Base-by-base conservation (phyloP, 805 yeast genomes). In the Wickerhamomyces ciferrii region DNA sequence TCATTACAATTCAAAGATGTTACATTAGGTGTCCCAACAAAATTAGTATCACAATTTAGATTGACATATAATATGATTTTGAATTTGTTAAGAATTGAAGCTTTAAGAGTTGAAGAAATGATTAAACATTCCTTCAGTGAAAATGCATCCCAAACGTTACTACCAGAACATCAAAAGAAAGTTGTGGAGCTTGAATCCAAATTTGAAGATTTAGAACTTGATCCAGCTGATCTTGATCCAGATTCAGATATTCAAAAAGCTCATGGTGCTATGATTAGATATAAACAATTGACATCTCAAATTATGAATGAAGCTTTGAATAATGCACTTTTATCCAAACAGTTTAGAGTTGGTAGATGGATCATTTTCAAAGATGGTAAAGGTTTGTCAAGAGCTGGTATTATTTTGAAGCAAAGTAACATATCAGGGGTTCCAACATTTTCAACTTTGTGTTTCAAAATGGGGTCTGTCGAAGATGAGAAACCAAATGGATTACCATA, bases 71-170 rank as follows among this genome's bases (percentile, higher is more conserved):
- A 87, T 56, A 94, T 94, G 98, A 92, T 91, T 54, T 74, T 94
- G 62, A 94, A 92, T 59, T 68, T 94, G 50, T 71, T 94, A 53
- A 78, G 99, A 62, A 90, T 94, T 48, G 99, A 94, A 63, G 97
- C 98, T 0, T 70, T 94, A 51, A 79, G 85, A 55, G 98, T 94
- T n/a, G 99, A 94, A 61, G 99, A 94, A 62, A 94, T 94, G 96
- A 92, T 94, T 57, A 92, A 91, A 61, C 87, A 92, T 52, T 90
- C 97, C 0, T 94, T 94, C 65, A 81, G 95, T 66, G 99, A 94
- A 61, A 91, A 94, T 59, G 74, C 91, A 0, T 76, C 91, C 1
- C 97, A 92, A 61, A 79, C 89, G 0, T 67, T 91, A 54, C 67
- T 89, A 44, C 97, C 97, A 0, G 95, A 90, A 52, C 94, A 88